A percentile compares a stretch with the other conserved stretches of the same genome.
Evolutionary conservation across 495 filamentous ascomycete genomes (phyloP).

Genomic region (Gamarada debralockiae): DNA sequence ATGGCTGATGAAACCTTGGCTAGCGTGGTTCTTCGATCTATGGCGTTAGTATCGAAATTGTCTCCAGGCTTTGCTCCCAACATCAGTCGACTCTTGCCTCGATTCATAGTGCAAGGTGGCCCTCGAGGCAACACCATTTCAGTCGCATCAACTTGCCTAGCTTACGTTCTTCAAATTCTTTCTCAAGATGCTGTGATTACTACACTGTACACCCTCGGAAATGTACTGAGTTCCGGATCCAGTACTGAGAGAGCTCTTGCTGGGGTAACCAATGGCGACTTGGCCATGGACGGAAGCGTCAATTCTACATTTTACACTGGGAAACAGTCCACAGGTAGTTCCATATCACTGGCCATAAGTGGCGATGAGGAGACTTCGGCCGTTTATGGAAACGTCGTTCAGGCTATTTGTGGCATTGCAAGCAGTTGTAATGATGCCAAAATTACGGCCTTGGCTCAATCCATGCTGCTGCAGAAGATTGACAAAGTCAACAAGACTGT

Average conservation of each 20-base stretch:
- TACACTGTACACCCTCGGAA: conserved; percentile 89
- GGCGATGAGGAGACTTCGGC: conserved; percentile 70
- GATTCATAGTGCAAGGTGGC: conserved; percentile 79
- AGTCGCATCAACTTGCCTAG: conserved; percentile 77
- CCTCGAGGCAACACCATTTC: conserved; percentile 57
- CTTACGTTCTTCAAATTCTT: conserved; percentile 70
- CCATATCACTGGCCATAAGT: conserved; percentile 66
- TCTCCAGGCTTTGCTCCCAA: conserved; percentile 67
- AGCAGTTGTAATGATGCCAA: conserved; percentile 78
- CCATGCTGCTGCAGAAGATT: conserved; percentile 92
- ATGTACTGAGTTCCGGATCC: conserved; percentile 70
- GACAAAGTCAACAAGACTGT: conserved; percentile 72
- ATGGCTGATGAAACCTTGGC: conserved; percentile 76
- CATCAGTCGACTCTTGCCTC: conserved; percentile 76
- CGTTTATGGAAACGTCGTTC: conserved; percentile 76
- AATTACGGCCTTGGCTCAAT: conserved; percentile 90
- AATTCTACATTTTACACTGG: conserved; percentile 42
- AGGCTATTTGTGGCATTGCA: conserved; percentile 86
- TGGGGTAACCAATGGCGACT: conserved; percentile 28
- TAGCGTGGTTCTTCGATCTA: conserved; percentile 69
- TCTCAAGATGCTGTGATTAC: conserved; percentile 93
- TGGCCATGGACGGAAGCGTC: conserved; percentile 22
- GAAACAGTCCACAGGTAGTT: conserved; percentile 65
- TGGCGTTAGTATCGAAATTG: conserved; percentile 73
- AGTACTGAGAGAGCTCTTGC: conserved; percentile 36